Conservation (phyloP, 345 rosid species). For the Melastoma malabathricum region DNA sequence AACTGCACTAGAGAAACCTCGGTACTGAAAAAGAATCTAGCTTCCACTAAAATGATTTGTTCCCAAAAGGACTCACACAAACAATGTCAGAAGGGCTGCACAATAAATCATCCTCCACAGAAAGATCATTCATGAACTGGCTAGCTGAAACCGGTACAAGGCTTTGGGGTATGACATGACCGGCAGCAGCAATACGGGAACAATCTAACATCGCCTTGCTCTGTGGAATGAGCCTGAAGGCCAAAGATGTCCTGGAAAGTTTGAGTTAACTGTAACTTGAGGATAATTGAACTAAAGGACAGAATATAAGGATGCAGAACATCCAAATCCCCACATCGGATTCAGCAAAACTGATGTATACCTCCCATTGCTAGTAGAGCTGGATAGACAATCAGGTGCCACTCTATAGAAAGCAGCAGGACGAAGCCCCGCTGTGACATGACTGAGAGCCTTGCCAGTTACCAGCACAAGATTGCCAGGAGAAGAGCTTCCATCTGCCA, state of each 20-base stretch:
- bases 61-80: slow-evolving; percentile 35
- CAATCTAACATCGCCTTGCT: slow-evolving; percentile 93
- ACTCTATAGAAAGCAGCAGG: slow-evolving; percentile 70
- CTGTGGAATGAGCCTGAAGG: slow-evolving; percentile 93
- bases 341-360: slow-evolving; percentile 12
- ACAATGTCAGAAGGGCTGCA: slow-evolving; percentile 46
- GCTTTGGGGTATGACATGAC: slow-evolving; percentile 86
- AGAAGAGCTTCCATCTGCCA: slow-evolving; percentile 67
- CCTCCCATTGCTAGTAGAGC: slow-evolving; percentile 61
- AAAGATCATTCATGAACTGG: slow-evolving; percentile 97
- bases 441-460: slow-evolving; percentile 90
- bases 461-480: slow-evolving; percentile 72
- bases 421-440: slow-evolving; percentile 92
- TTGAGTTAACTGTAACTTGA: neutral
- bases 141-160: slow-evolving; percentile 88
- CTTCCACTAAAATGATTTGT: neutral
- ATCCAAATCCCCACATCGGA: slow-evolving; percentile 1
- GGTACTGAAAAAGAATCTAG: neutral
- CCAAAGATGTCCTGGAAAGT: slow-evolving; percentile 57
- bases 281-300: neutral
- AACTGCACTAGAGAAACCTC: neutral
- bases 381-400: slow-evolving; percentile 35
- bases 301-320: slow-evolving; percentile 2
- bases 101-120: slow-evolving; percentile 74
- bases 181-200: slow-evolving; percentile 89